Evolutionary conservation across 352 stramenopile species (phyloP), one percentile per base, ranked within the genome.

Genomic region (Chloridella minuta): DNA sequence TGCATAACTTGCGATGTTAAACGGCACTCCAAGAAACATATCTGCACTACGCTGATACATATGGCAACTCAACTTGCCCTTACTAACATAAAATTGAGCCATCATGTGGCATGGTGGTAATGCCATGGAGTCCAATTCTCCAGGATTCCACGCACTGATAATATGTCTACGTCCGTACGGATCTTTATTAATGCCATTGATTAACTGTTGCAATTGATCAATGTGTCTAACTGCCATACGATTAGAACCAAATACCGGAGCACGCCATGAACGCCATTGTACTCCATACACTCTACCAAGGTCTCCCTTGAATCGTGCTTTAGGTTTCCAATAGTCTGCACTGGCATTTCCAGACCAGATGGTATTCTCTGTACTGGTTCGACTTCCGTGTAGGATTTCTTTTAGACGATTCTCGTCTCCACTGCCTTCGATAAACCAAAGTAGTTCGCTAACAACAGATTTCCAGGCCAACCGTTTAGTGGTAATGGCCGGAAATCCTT

Each of bases 101-200:
- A 99, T 97, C 94, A 99, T 97, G 91, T 99, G 97, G 90, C 97
- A 99, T 23, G 97, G 97, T 49, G 97, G 97, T 28, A 99, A 89
- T 21, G 96, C 97, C 97, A 99, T 99, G 86, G 93, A 89, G 51
- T 92, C 89, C 16, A 99, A 90, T 88, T 97, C 96, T 0, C 40
- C 88, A n/a, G 23, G 83, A 30, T 30, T 30, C 27, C 27, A 30
- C 3, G 27, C 27, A 27, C 93, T 97, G 86, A 99, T 90, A 40
- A 99, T 90, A 89, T 99, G 99, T 21, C 97, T 92, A 22, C 97
- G 93, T 90, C 98, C 95, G 87, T 95, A 95, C 4, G 96, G 97
- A 88, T 97, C 97, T 40, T 92, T 94, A 24, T 93, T 94, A 86
- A 99, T 96, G 88, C 97, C 98, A 86, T 97, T 89, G 87, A 99